Evolutionary conservation across 1,139 yeast genomes (phyloP).

Genomic region (Candida freyschussii): DNA sequence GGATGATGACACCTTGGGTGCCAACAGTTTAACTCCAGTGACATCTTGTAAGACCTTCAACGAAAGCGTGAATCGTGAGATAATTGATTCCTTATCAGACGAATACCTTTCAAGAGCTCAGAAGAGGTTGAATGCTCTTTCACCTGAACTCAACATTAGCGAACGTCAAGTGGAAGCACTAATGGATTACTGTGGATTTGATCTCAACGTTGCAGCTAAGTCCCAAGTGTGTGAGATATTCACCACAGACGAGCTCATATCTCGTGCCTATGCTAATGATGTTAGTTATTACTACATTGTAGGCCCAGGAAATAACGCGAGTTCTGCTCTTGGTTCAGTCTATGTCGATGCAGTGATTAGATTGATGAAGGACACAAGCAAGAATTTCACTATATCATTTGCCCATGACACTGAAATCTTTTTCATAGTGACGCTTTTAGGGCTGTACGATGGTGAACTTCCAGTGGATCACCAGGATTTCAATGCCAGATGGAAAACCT

Average conservation of each 20-base stretch:
- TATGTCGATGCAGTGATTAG: conserved; percentile 45
- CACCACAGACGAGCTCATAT: conserved; percentile 44
- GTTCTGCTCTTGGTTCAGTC: conserved; percentile 42
- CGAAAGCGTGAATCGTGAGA: conserved; percentile 17
- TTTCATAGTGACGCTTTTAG: conserved; percentile 38
- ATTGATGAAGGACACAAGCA: conserved; percentile 29
- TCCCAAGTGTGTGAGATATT: conserved; percentile 49
- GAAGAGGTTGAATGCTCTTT: conserved; percentile 26
- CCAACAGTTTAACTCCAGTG: conserved; percentile 32
- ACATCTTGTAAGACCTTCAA: conserved; percentile 26
- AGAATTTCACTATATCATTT: conserved; percentile 14
- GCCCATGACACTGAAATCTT: conserved; percentile 22
- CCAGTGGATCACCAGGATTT: conserved; percentile 35
- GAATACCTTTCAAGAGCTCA: conserved; percentile 25
- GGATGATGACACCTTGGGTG: conserved; percentile 31
- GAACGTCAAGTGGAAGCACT: conserved; percentile 36
- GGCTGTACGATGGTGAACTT: conserved; percentile 32
- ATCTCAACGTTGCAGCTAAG: conserved; percentile 43
- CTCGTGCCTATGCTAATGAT: conserved; percentile 41
- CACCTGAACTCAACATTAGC: conserved; percentile 37
- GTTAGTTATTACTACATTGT: conserved; percentile 41
- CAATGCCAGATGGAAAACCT: conserved; percentile 40
- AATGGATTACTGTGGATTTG: conserved; percentile 49
- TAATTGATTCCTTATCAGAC: conserved; percentile 13
- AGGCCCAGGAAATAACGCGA: conserved; percentile 47